phyloP scores from a whole-genome alignment of 1,284 basidiomycete species.

The Tetrapyrgos nigripes region DNA sequence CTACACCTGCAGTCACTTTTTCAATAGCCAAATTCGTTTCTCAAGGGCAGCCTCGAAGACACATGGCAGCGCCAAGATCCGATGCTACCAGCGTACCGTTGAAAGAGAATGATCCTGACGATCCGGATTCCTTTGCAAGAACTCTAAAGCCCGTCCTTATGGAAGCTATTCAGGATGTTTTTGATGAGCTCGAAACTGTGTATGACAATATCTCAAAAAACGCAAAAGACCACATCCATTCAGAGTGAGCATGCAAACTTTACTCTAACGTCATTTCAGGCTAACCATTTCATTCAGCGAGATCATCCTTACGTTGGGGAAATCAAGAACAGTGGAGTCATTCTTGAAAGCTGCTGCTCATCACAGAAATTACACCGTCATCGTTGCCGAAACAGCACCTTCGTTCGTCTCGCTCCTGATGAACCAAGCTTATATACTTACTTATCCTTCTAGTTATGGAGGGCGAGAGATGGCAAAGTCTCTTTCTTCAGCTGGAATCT shows the following conservation, averaged over 20 bases:
- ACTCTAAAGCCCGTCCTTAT: conserved; percentile 82
- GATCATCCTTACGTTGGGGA: conserved; percentile 95
- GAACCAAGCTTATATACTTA: conserved; percentile 8
- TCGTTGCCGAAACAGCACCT: conserved; percentile 95
- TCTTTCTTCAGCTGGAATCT: conserved; percentile 82
- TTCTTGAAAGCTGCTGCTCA: conserved; percentile 93
- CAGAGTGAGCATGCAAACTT: conserved; percentile 68
- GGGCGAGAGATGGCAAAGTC: conserved; percentile 88
- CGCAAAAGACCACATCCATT: conserved; percentile 96
- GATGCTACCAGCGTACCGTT: conserved; percentile 58
- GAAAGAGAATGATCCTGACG: conserved; percentile 72
- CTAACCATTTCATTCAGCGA: conserved; percentile 61
- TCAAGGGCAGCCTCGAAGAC: conserved; percentile 75
- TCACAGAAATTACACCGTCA: conserved; percentile 93
- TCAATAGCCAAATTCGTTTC: conserved; percentile 82
- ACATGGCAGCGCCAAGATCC: conserved; percentile 51
- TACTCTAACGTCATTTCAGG: neutral
- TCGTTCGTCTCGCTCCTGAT: conserved; percentile 57
- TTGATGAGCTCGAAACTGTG: conserved; percentile 96
- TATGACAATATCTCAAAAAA: conserved; percentile 96
- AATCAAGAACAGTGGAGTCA: conserved; percentile 92
- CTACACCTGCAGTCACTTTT: conserved; percentile 52
- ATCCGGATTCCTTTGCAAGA: conserved; percentile 76
- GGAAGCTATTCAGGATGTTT: conserved; percentile 92
- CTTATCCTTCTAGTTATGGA: conserved; percentile 61